These are phyloP conservation scores for Beauveria scarabaeidicola DNA, from an alignment of 2,329 filamentous ascomycete genomes.

Conservation along the genomic window DNA sequence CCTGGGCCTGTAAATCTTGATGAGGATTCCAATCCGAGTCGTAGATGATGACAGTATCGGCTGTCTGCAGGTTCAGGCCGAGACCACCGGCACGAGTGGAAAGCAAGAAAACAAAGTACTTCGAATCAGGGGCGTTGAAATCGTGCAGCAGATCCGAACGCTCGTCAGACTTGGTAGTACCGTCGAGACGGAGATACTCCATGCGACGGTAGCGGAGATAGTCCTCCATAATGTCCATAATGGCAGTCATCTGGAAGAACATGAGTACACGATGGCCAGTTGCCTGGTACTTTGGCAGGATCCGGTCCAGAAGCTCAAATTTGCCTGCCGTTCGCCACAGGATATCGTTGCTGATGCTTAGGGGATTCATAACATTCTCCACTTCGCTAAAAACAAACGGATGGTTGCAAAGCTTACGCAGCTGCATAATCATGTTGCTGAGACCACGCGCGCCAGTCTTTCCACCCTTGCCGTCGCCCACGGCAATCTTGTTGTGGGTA, in stretches of 20 bases:
- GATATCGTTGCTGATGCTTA: conserved; percentile 79
- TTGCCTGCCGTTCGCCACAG: conserved; percentile 95
- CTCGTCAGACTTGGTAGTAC: conserved; percentile 95
- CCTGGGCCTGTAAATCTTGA: conserved; percentile 96
- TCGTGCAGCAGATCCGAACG: conserved; percentile 80
- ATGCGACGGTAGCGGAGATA: conserved; percentile 79
- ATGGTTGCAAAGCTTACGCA: conserved; percentile 97
- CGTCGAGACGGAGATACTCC: conserved; percentile 85
- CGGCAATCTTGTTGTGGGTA: conserved; percentile 86
- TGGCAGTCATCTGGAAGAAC: conserved; percentile 99
- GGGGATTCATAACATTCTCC: conserved; percentile 95
- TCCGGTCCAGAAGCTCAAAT: conserved; percentile 87
- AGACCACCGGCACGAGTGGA: conserved; percentile 97
- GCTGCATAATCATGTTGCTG: conserved; percentile 99
- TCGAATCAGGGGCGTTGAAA: conserved; percentile 84
- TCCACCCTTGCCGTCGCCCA: conserved; percentile 90
- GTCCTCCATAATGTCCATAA: conserved; percentile 99
- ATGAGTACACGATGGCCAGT: conserved; percentile 94
- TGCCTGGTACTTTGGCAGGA: conserved; percentile 85
- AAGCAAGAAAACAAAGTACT: conserved; percentile 97
- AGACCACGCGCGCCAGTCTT: conserved; percentile 90
- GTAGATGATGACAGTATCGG: conserved; percentile 98
- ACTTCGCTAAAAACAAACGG: conserved; percentile 98
- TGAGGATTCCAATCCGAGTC: conserved; percentile 99
- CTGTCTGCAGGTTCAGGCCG: conserved; percentile 92